These are phyloP conservation scores for Fusarium ambrosium DNA, from an alignment of 2,329 filamentous ascomycete species.

Conservation along the genomic window DNA sequence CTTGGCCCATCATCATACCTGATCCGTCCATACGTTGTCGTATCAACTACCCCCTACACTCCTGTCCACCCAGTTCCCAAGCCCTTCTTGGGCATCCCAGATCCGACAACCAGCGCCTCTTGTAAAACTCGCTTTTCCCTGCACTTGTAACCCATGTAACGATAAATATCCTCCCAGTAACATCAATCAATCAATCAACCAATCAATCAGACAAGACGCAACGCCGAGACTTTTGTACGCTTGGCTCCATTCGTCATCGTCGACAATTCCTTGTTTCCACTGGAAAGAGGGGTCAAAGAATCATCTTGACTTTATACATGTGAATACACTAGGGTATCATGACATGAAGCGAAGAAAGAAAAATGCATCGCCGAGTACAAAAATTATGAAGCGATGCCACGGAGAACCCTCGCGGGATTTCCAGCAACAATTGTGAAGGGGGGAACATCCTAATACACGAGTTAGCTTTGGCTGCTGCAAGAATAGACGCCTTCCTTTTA, in stretches of 20 bases:
- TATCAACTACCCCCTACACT: conserved; percentile 28
- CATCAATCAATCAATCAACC: neutral
- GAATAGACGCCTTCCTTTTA: neutral
- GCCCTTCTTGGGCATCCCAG: conserved; percentile 14
- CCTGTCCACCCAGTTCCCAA: conserved; percentile 11
- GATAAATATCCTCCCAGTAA: conserved; percentile 19
- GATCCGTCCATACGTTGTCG: neutral
- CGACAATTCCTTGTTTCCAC: conserved; percentile 11
- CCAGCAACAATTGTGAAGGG: conserved; percentile 78
- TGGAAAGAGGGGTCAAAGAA: conserved; percentile 1
- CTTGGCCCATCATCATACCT: neutral
- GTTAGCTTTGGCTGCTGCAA: conserved; percentile 34
- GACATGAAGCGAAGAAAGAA: conserved; percentile 41
- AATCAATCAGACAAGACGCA: conserved; percentile 24
- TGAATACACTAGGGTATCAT: conserved; percentile 51
- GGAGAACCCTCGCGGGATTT: conserved; percentile 74
- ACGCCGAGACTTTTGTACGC: conserved; percentile 40
- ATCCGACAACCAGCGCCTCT: conserved; percentile 28
- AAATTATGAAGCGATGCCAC: conserved; percentile 52
- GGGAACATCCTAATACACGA: conserved; percentile 67
- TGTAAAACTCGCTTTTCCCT: conserved; percentile 36
- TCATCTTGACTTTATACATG: conserved; percentile 39
- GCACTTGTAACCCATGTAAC: conserved; percentile 19
- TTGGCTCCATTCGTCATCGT: conserved; percentile 29
- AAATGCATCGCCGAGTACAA: conserved; percentile 23